Evolutionary conservation across 768 basidiomycete species (phyloP).

Genomic region (Russula foetens): DNA sequence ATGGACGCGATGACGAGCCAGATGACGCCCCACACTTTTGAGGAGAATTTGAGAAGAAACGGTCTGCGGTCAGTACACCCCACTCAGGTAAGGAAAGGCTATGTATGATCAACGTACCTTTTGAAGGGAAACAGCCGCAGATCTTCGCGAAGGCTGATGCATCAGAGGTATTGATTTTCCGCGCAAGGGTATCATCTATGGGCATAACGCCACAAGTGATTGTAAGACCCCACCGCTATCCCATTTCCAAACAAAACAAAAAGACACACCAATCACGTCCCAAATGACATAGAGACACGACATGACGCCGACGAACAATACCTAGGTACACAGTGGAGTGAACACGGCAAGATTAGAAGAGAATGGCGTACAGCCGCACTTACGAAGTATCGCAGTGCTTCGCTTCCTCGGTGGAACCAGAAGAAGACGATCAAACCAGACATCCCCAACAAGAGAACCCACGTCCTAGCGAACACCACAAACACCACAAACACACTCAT

Average conservation of each 20-base stretch:
- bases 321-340: conserved; percentile 30
- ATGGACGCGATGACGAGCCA: conserved; percentile 72
- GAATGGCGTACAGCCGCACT: conserved; percentile 19
- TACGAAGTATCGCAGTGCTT: conserved; percentile 73
- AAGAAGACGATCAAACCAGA: conserved; percentile 69
- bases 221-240: background rate
- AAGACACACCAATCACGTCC: conserved; percentile 69
- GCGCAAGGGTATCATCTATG: conserved; percentile 72
- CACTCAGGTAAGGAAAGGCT: background rate
- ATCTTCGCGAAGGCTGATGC: conserved; percentile 78
- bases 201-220: background rate
- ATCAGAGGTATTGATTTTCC: conserved; percentile 83
- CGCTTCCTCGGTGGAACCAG: conserved; percentile 73
- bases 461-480: conserved; percentile 42
- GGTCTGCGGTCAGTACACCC: background rate
- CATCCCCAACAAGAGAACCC: conserved; percentile 76
- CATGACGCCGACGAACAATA: conserved; percentile 82
- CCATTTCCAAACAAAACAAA: background rate
- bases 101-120: conserved; percentile 40
- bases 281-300: conserved; percentile 81
- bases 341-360: background rate
- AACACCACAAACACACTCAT: background rate
- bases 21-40: conserved; percentile 79
- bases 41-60: no score
- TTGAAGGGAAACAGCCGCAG: conserved; percentile 80